These are phyloP conservation scores for Peniophora sp. DNA, from an alignment of 1,284 basidiomycete species.

Conservation along the genomic window DNA sequence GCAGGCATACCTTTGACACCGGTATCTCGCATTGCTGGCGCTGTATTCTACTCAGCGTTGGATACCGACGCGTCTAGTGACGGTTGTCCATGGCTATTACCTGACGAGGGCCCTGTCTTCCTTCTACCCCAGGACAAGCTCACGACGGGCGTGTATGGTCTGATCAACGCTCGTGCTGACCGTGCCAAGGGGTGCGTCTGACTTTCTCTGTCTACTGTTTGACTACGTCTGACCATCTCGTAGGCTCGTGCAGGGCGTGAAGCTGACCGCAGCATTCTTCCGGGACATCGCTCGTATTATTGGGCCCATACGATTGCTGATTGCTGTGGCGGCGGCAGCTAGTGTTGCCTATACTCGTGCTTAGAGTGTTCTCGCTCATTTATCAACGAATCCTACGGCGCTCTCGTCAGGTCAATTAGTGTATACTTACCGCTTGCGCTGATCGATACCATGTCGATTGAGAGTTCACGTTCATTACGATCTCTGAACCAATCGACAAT, in stretches of 20 bases:
- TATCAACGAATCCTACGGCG: no score
- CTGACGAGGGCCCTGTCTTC: conserved; percentile 43
- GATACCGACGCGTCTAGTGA: conserved; percentile 36
- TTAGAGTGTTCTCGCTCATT: no score
- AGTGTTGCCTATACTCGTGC: not conserved
- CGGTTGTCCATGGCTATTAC: conserved; percentile 39
- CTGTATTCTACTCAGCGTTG: conserved; percentile 44
- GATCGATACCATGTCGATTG: no score
- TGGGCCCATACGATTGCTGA: not conserved
- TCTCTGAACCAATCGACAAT: no score
- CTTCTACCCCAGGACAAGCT: conserved; percentile 37
- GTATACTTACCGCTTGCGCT: no score
- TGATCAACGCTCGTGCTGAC: conserved; percentile 32
- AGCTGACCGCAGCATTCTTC: conserved; percentile 2
- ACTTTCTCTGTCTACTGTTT: conserved; percentile 25
- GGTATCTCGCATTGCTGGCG: conserved; percentile 40
- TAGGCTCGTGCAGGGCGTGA: conserved; percentile 28
- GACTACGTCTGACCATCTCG: not conserved
- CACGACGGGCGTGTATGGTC: conserved; percentile 41
- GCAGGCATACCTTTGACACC: conserved; percentile 45
- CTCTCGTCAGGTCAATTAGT: no score
- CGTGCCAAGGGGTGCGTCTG: conserved; percentile 4
- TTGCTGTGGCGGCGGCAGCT: not conserved
- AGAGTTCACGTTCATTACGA: no score
- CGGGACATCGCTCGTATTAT: not conserved